Evolutionary conservation across 129 eudicot genomes (phyloP), one percentile per base, ranked within the genome.

Genomic region (Chrysanthemum seticuspe): DNA sequence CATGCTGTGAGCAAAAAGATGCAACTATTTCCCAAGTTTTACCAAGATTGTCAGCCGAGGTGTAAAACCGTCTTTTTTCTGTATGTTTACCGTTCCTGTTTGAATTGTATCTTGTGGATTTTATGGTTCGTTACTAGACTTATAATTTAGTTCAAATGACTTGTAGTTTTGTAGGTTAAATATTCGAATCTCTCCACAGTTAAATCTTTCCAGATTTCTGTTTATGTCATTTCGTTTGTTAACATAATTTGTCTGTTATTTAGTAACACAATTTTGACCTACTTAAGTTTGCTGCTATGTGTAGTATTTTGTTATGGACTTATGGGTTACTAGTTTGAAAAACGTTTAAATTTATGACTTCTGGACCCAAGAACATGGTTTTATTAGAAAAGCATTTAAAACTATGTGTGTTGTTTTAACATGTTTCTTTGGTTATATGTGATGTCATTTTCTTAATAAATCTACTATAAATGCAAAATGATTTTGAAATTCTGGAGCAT

Each of bases 1-100:
- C 68, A 63, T 63, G 68, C 68, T 63, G 8, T 63, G 49, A 63
- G 51, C 36, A 8, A 0, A 60, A 60, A 59, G 65, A 25, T 3
- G 34, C 44, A 25, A 60, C 65, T 19, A 0, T 12, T 25, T 2
- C 15, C 16, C 65, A 21, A 10, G 4, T 11, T 60, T 60, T 23
- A 58, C 29, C 65, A 60, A 60, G 65, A 60, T 4, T 60, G 12
- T 29, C 65, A 18, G 27, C 29, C 45, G 15, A 15, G 27, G 65
- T 59, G 13, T 21, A 61, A 61, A 36, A 36, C 29, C 45, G 7
- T 36, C 64, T 61, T 27, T 60, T 12, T 25, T n/a, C 14, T 21
- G 40, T 34, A 61, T 61, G 65, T 61, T 61, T 27, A 19, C 27
- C 8, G 12, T 61, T 23, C 5, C 12, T 27, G 65, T 13, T 61